Evolutionary conservation across 495 filamentous ascomycete genomes (phyloP), one percentile per base, ranked within the genome.

Genomic region (Aspergillus kassunensis): DNA sequence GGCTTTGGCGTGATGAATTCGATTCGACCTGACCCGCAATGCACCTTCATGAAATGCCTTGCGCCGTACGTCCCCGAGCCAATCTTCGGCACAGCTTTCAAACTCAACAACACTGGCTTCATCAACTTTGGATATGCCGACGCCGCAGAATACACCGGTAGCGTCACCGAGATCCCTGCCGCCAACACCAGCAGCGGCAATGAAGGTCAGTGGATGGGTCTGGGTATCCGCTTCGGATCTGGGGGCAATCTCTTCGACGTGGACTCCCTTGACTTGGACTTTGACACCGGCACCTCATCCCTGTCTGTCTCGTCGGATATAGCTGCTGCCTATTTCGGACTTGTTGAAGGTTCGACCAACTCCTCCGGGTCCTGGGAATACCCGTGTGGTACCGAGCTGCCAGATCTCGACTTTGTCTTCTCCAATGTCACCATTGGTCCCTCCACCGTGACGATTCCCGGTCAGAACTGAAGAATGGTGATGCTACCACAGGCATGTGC

Each of bases 11-110:
- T 27, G 15, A 5, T 44, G 27, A 52, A 52, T 33, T 52, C 49
- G 21, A 45, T 52, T 29, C 49, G 40, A 19, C 49, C 49, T 13
- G 37, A 44, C 21, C 49, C 49, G 11, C 49, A 52, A 25, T 52
- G 49, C 31, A 52, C 49, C 13, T 52, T 52, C 41, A 52, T 52
- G 40, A 41, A 52, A 52, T 52, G 49, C 15, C 41, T 52, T 4
- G 30, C 37, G 41, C 49, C 49, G 13, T 52, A 52, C 33, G 31
- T 52, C 15, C 49, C 40, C n/a, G 40, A 35, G 21, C 49, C 49
- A n/a, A 21, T 52, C 15, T 52, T 52, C 41, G 34, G 40, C 40
- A 52, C 49, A 2, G 20, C 40, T 10, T 52, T 52, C 49, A 52
- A 52, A 20, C 40, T 33, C 20, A 45, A 52, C 40, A 12, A 37